Evolutionary conservation across 108 stramenopile genomes (phyloP).

Genomic region (Skeletonema marinoi): DNA sequence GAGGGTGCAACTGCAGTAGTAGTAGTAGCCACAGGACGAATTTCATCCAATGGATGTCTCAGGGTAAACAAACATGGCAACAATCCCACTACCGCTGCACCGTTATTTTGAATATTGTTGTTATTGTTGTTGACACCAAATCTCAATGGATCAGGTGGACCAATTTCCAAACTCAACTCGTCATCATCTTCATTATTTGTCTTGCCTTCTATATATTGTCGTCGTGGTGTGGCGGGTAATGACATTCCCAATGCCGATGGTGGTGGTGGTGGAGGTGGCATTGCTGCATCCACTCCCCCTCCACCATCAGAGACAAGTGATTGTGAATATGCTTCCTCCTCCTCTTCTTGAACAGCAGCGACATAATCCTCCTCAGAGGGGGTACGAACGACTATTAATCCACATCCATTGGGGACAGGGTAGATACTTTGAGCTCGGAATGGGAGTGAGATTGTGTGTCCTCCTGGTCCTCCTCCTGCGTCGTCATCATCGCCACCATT

Average conservation of each 20-base stretch:
- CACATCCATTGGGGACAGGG: constrained; percentile 40
- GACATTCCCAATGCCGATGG: constrained; percentile 6
- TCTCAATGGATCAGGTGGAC: background rate
- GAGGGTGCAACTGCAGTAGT: constrained; percentile 1
- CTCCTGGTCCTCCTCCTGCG: constrained; percentile 51
- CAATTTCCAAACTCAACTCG: background rate
- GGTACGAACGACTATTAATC: constrained; percentile 41
- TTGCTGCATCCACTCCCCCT: background rate
- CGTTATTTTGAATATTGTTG: background rate
- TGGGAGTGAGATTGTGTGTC: constrained; percentile 66
- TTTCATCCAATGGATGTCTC: constrained; percentile 77
- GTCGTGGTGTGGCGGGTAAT: constrained; percentile 30
- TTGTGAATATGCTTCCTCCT: background rate
- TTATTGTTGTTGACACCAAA: background rate
- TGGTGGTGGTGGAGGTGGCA: background rate
- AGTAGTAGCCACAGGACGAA: constrained; percentile 53
- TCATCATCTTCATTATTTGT: constrained; percentile 8
- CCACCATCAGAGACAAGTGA: background rate
- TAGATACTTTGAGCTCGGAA: constrained; percentile 68
- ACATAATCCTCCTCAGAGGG: constrained; percentile 15
- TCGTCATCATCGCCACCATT: constrained; percentile 3
- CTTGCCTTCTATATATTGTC: constrained; percentile 21
- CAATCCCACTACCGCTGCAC: background rate
- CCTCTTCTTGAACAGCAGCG: background rate
- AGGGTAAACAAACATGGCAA: constrained; percentile 78